Evolutionary conservation across 345 rosid species (phyloP), one percentile per base, ranked within the genome.

Genomic region (Physaria fendleri): DNA sequence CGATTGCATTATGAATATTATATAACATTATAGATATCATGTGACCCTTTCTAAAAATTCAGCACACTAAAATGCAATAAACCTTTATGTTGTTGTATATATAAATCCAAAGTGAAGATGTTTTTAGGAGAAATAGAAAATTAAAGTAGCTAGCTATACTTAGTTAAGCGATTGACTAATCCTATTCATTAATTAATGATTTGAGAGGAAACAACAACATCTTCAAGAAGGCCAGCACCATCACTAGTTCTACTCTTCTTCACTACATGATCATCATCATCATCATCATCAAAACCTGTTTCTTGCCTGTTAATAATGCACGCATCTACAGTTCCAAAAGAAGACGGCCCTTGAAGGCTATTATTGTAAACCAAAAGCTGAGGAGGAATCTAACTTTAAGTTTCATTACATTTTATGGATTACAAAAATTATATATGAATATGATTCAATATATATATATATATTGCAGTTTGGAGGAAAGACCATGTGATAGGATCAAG

Each of bases 211-310:
- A 86, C 61, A 35, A n/a, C n/a, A n/a, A 90, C 46, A 74, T 86
- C 95, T 71, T 90, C 79, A 68, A 84, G 87, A 72, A 90, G 97
- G 13, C 97, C 8, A 22, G n/a, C 45, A 49, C n/a, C n/a, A 51
- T 39, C 21, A 5, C 20, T 16, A 50, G 30, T 58, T 30, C 52
- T 45, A 33, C 29, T 59, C 53, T 52, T 58, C 59, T 39, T 67
- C 39, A 44, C 43, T 42, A 41, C 53, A 40, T 49, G 34, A 32
- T 22, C 11, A 4, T 56, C 38, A 15, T 41, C 22, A 54, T 11
- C 11, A 54, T 8, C n/a, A 55, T 13, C 9, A 8, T 22, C 15
- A 57, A 5, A 23, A 16, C 13, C 54, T 2, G 22, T 59, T 4
- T 7, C 25, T 20, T 69, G 56, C 27, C 4, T 15, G 30, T 14